Evolutionary conservation across 176 grass and related monocot species (phyloP), one percentile per base, ranked within the genome.

Genomic region (Raddia distichophylla): DNA sequence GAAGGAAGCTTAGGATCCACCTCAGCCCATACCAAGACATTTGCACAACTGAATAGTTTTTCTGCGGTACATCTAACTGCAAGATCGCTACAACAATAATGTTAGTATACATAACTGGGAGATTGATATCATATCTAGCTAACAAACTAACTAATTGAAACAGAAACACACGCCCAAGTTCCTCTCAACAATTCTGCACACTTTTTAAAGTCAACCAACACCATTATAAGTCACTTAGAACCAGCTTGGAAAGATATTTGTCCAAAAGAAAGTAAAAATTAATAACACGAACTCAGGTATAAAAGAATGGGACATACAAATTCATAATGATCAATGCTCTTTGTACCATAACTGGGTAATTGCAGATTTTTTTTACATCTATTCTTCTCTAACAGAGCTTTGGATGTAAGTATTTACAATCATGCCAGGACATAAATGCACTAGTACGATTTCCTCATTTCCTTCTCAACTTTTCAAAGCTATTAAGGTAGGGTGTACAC

Each of bases 1-100:
- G 84, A 52, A 95, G 46, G 59, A 98, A 90, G 82, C 48, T 83
- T 66, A 90, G 44, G 69, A 87, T 74, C 92, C 92, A 98, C 76
- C 90, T 91, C 32, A 95, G 56, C 7, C 95, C 92, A 75, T 98
- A 98, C 27, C 27, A 75, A 84, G 62, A 72, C 70, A 98, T 95
- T 88, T 92, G 86, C 15, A 47, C 57, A 84, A 79, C n/a, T 17
- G 92, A 95, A 87, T 91, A 91, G 22, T 87, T 98, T 62, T 88
- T 95, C 71, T 98, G 92, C 66, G 90, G 84, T 65, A 71, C 57
- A 62, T 95, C 92, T 86, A 98, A 86, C 95, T 98, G 88, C 88
- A 86, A 90, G 57, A 76, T 79, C 65, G 58, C 76, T 86, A 91
- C 61, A 86, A 35, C 68, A 74, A 81, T 51, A 84, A 67, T 34